These are phyloP conservation scores for Papiliotrema fonsecae DNA, from an alignment of 1,284 basidiomycete genomes.

Conservation along the genomic window DNA sequence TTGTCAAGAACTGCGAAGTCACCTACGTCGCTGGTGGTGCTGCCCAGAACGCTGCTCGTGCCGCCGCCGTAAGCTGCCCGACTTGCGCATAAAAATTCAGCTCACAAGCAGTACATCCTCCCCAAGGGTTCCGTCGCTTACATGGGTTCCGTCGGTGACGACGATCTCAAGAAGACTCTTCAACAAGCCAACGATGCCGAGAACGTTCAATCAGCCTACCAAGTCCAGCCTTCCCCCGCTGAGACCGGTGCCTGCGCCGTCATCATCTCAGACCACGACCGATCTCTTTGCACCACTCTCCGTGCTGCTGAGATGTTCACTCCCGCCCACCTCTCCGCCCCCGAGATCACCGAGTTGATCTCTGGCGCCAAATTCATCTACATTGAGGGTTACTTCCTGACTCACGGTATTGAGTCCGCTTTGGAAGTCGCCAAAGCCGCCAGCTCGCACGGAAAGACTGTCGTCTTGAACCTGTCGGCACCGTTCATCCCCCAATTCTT, in stretches of 20 bases:
- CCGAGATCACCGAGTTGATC: conserved; percentile 70
- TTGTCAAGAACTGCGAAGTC: conserved; percentile 70
- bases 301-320: conserved; percentile 87
- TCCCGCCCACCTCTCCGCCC: conserved; percentile 70
- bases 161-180: conserved; percentile 83
- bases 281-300: conserved; percentile 87
- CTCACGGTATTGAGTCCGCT: conserved; percentile 76
- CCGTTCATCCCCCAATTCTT: conserved; percentile 98
- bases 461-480: conserved; percentile 90
- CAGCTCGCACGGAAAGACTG: conserved; percentile 72
- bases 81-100: neutral
- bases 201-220: conserved; percentile 83
- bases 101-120: conserved; percentile 68
- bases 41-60: conserved; percentile 92
- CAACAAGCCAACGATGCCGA: conserved; percentile 90
- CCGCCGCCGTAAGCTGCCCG: conserved; percentile 73
- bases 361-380: conserved; percentile 83
- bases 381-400: conserved; percentile 96
- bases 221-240: conserved; percentile 69
- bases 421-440: conserved; percentile 76
- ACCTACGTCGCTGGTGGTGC: conserved; percentile 96
- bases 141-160: conserved; percentile 90
- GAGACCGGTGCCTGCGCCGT: conserved; percentile 97
- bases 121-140: conserved; percentile 89
- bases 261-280: conserved; percentile 86